These are phyloP conservation scores for Zasmidium cellare DNA, from an alignment of 2,329 filamentous ascomycete genomes.

Conservation along the genomic window DNA sequence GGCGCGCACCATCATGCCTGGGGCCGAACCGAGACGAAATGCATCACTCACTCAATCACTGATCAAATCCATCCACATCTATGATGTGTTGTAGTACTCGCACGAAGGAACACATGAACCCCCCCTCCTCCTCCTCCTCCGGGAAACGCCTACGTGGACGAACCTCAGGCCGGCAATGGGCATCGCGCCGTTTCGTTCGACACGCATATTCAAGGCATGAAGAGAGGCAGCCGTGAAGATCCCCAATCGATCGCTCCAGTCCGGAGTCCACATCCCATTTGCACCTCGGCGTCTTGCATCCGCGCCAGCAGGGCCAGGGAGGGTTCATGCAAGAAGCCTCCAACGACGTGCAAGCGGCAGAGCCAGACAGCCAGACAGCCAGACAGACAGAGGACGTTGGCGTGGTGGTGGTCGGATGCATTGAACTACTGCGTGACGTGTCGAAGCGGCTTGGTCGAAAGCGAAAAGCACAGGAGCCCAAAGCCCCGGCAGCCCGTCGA, in stretches of 20 bases:
- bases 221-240: not conserved
- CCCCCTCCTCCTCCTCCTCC: not conserved
- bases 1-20: constrained; percentile 22
- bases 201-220: constrained; percentile 20
- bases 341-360: no score
- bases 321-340: constrained; percentile 23
- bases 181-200: no score
- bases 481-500: not conserved
- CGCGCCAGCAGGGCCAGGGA: constrained; percentile 15
- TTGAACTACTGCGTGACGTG: constrained; percentile 15
- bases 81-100: not conserved
- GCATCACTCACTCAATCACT: no score
- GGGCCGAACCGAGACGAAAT: constrained; percentile 23
- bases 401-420: no score
- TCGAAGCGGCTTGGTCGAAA: not conserved
- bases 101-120: not conserved
- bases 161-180: not conserved
- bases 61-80: no score
- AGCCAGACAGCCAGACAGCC: no score
- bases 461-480: constrained; percentile 9
- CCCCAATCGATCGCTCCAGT: not conserved
- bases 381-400: no score
- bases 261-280: not conserved
- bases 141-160: not conserved
- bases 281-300: no score